A percentile compares a stretch with the other conserved stretches of the same genome.
Conservation (phyloP, 176 grass and related monocot species). For the Lolium multiflorum region DNA sequence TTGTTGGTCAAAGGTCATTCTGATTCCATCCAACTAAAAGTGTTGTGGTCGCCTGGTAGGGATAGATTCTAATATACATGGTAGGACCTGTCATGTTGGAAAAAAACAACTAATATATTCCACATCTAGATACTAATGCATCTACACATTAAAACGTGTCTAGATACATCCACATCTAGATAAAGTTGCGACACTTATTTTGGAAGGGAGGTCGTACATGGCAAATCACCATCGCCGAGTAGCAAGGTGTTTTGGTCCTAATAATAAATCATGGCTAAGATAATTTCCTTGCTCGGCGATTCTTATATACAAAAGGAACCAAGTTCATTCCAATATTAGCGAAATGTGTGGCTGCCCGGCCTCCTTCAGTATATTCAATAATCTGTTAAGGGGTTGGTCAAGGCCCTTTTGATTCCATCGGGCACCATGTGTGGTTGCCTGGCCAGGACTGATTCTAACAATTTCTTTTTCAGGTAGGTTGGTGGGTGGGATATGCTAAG, state of each 20-base stretch:
- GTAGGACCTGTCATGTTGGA: neutral
- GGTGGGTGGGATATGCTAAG: slow-evolving; percentile 87
- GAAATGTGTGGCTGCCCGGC: too few relatives aligned
- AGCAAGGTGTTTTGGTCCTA: neutral
- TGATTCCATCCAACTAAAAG: neutral
- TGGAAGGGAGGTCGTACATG: too few relatives aligned
- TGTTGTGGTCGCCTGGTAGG: neutral
- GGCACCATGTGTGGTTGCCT: neutral
- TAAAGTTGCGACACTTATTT: too few relatives aligned
- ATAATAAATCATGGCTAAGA: neutral
- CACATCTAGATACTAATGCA: too few relatives aligned
- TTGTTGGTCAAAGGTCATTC: neutral
- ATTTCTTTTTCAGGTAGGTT: slow-evolving; percentile 75
- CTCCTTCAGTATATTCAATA: neutral
- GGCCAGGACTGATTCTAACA: neutral
- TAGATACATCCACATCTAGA: too few relatives aligned
- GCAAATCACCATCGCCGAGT: neutral
- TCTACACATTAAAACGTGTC: too few relatives aligned
- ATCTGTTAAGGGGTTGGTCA: neutral
- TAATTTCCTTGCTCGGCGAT: neutral
- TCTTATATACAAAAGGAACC: neutral
- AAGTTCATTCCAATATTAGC: neutral
- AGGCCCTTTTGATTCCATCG: slow-evolving; percentile 14
- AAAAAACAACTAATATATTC: neutral
- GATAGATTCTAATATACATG: neutral